Evolutionary conservation across 768 basidiomycete genomes (phyloP).

Genomic region (Tricholomella constricta): DNA sequence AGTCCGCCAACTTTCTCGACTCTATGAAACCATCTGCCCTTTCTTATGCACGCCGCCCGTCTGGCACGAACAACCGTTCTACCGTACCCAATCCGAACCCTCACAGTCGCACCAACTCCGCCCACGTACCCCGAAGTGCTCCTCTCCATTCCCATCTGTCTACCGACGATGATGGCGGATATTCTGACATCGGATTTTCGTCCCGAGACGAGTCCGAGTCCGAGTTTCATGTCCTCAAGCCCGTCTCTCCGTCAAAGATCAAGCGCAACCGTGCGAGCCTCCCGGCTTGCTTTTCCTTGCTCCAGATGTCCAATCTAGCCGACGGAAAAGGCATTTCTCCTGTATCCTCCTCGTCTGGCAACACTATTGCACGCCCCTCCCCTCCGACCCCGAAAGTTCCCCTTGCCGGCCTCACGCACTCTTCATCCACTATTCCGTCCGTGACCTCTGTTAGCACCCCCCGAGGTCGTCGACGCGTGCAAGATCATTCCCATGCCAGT

Average conservation of each 20-base stretch:
- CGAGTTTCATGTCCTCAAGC: conserved; percentile 30
- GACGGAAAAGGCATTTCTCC: conserved; percentile 39
- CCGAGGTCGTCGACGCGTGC: conserved; percentile 52
- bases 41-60: conserved; percentile 69
- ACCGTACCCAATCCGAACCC: conserved; percentile 59
- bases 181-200: conserved; percentile 41
- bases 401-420: conserved; percentile 29
- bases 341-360: conserved; percentile 48
- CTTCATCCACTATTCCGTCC: conserved; percentile 22
- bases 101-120: conserved; percentile 53
- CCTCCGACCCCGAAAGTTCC: conserved; percentile 63
- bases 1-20: conserved; percentile 40
- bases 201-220: conserved; percentile 39
- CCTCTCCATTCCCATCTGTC: conserved; percentile 41
- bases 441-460: conserved; percentile 44
- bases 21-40: conserved; percentile 46
- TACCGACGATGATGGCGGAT: conserved; percentile 48
- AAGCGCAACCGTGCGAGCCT: conserved; percentile 71
- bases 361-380: conserved; percentile 50
- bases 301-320: conserved; percentile 50
- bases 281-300: conserved; percentile 74
- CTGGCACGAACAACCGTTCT: conserved; percentile 68
- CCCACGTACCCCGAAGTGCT: conserved; percentile 45
- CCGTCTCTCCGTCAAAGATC: conserved; percentile 42
- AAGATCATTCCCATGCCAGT: conserved; percentile 32